Conservation (phyloP, 768 basidiomycete species). For the Hericium alpestre region DNA sequence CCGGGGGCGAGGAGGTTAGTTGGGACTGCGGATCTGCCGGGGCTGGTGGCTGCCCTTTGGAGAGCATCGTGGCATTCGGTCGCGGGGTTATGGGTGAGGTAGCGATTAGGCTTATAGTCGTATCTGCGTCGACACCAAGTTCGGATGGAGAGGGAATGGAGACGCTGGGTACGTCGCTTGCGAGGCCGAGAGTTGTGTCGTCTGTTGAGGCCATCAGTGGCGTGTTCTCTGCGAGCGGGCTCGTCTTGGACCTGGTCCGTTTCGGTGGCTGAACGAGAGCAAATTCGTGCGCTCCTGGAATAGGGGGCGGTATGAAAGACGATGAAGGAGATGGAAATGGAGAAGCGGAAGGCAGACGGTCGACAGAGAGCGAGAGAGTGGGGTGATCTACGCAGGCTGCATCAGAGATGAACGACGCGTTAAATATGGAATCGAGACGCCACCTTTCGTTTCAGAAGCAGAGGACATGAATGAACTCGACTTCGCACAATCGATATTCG, state of each 20-base stretch:
- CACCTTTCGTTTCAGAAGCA: constrained; percentile 12
- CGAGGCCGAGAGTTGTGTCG: neutral
- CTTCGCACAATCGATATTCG: neutral
- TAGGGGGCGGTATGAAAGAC: constrained; percentile 58
- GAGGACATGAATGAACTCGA: constrained; percentile 7
- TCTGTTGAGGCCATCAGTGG: neutral
- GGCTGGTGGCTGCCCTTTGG: neutral
- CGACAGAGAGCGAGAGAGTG: constrained; percentile 22
- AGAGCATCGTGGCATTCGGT: too few species aligned
- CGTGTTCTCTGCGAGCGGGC: neutral
- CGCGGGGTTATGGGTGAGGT: too few species aligned
- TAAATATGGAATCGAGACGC: neutral
- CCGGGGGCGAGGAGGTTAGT: neutral
- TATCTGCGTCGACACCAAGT: too few species aligned
- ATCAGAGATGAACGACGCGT: neutral
- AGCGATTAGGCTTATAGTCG: too few species aligned
- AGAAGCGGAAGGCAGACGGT: constrained; percentile 30
- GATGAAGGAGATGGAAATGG: constrained; percentile 58
- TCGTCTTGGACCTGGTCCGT: constrained; percentile 8
- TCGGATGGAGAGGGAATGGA: too few species aligned
- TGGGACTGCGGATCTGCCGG: neutral
- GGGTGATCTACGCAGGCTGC: neutral
- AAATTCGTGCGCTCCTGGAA: constrained; percentile 59
- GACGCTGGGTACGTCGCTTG: too few species aligned
- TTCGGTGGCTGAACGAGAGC: constrained; percentile 34